A percentile compares a stretch with the other conserved stretches of the same genome.
These are phyloP conservation scores for Entelexis sorbosivorans DNA, from an alignment of 1,139 yeast genomes.

Conservation along the genomic window DNA sequence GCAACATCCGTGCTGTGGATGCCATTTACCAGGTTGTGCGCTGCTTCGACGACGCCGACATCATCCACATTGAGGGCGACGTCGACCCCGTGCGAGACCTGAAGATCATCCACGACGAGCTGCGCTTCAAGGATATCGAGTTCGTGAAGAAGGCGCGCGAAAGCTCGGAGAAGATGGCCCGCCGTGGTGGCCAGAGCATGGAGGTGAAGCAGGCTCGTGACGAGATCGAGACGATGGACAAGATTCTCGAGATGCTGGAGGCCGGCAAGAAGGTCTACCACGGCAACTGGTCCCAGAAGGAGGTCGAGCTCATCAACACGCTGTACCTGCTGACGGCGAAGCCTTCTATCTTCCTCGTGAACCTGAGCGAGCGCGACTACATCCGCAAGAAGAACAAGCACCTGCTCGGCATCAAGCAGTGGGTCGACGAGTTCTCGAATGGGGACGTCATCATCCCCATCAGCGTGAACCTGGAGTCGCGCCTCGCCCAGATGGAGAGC, in stretches of 20 bases:
- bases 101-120: conserved; percentile 76
- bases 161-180: conserved; percentile 65
- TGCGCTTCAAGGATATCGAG: conserved; percentile 87
- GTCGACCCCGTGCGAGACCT: conserved; percentile 87
- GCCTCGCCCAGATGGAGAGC: conserved; percentile 73
- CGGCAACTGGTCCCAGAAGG: conserved; percentile 77
- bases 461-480: conserved; percentile 87
- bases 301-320: conserved; percentile 77
- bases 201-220: conserved; percentile 87
- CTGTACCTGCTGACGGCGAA: conserved; percentile 84
- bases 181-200: conserved; percentile 73
- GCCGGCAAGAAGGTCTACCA: conserved; percentile 77
- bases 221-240: conserved; percentile 66
- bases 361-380: conserved; percentile 87
- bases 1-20: conserved; percentile 91
- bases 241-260: conserved; percentile 62
- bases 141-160: conserved; percentile 79
- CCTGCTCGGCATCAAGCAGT: conserved; percentile 79
- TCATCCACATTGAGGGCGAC: conserved; percentile 87
- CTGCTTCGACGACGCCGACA: conserved; percentile 88
- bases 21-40: conserved; percentile 93
- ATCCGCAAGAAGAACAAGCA: conserved; percentile 97
- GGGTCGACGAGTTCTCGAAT: conserved; percentile 91
- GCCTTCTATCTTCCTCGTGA: conserved; percentile 89
- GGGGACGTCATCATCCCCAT: conserved; percentile 93